Conservation (phyloP, 148 eudicot genomes). For the Camellia japonica region DNA sequence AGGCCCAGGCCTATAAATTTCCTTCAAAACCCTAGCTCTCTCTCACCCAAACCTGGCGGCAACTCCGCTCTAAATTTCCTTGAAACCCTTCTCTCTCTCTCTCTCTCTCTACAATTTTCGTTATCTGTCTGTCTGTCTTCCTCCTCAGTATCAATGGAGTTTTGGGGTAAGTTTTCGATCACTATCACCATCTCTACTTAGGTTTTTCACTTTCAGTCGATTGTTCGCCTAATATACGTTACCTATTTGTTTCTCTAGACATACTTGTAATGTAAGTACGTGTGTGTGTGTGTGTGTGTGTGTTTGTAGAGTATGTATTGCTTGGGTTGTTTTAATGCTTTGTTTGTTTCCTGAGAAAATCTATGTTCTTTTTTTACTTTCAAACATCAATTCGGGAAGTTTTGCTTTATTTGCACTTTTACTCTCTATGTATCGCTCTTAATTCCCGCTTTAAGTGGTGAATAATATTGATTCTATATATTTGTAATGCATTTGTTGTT, state of each 20-base stretch:
- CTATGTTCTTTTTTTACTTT: background rate
- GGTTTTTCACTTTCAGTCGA: background rate
- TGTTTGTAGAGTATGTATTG: background rate
- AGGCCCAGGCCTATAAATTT: too few species aligned
- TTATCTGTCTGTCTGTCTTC: background rate
- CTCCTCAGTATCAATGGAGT: slow-evolving; percentile 38
- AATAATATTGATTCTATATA: too few species aligned
- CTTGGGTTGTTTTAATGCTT: background rate
- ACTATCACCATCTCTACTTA: background rate
- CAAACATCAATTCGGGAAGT: too few species aligned
- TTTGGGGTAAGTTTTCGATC: slow-evolving; percentile 43
- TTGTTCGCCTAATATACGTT: background rate
- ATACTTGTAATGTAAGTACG: background rate
- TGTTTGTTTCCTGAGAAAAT: background rate
- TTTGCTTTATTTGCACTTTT: too few species aligned
- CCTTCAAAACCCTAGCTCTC: slow-evolving; percentile 18
- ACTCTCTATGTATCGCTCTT: too few species aligned
- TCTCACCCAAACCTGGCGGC: background rate
- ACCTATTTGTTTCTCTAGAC: background rate
- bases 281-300: background rate
- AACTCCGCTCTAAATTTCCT: slow-evolving; percentile 13
- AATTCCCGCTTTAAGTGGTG: too few species aligned
- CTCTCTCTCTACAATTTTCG: background rate
- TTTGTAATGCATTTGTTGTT: too few species aligned
- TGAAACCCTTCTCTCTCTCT: background rate